Percentiles rank a stretch among this genome's conserved stretches.
These are phyloP conservation scores for Zygosaccharomyces pseudobailii DNA, from an alignment of 1,139 yeast species.

Conservation along the genomic window DNA sequence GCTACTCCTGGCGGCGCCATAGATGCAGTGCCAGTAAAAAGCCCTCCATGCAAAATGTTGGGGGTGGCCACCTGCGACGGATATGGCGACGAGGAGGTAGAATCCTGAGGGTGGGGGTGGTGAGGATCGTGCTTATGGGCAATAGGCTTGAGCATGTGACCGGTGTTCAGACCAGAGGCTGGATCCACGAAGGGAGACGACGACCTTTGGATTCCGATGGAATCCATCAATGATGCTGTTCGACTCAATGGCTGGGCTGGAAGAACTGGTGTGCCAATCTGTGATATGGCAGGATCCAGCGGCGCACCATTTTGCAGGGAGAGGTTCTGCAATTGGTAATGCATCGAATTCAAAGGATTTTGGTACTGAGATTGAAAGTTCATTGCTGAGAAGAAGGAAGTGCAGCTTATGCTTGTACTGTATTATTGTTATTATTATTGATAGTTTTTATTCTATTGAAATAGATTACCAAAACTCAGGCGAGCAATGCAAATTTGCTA, in stretches of 20 bases:
- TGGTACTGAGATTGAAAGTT: constrained; percentile 16
- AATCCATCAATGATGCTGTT: constrained; percentile 25
- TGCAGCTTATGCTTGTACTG: background rate
- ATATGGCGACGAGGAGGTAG: constrained; percentile 11
- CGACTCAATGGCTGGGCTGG: constrained; percentile 15
- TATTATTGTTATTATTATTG: background rate
- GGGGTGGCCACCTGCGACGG: constrained; percentile 15
- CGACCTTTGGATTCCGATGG: constrained; percentile 23
- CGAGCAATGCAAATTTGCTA: background rate
- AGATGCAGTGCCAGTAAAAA: background rate
- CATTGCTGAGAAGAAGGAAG: constrained; percentile 5
- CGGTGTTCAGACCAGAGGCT: background rate
- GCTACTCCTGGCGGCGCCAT: constrained; percentile 2
- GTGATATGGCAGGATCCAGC: constrained; percentile 2
- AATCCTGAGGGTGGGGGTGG: background rate
- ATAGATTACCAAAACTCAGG: background rate
- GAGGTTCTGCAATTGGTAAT: constrained; percentile 18
- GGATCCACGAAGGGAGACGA: constrained; percentile 15
- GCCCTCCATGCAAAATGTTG: constrained; percentile 1
- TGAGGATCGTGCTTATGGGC: background rate
- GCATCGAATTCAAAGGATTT: constrained; percentile 14
- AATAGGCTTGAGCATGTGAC: constrained; percentile 1
- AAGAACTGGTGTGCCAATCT: constrained; percentile 1
- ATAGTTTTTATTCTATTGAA: background rate
- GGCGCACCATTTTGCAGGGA: constrained; percentile 9